Base-by-base conservation (phyloP, 331 rosid species). In the Stylosanthes scabra region DNA sequence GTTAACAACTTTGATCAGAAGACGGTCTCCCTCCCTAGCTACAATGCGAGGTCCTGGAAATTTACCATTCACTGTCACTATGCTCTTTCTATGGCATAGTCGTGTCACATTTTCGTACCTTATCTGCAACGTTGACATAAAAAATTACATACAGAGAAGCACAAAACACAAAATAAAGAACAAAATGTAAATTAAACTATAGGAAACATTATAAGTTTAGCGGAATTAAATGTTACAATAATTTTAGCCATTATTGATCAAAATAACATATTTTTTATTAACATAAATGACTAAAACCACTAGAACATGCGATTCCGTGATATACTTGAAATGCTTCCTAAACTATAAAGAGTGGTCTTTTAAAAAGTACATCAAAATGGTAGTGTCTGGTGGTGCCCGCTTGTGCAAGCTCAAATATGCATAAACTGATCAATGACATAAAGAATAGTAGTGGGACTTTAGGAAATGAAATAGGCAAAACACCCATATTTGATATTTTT, bases 1-100 rank as follows among this genome's bases (percentile, higher is more conserved):
- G 64, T 88, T 88, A 52, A 70, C 80, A 41, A 88, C 93, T 82
- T 80, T 75, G 40, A 88, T 84, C 6, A 80, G 67, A 51, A 88
- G 83, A 3, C 50, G 74, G 41, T 88, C 93, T 9, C 83, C 93
- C 70, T 88, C 90, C 51, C 90, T 82, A 0, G 90, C 87, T 7
- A 86, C 62, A 51, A 88, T 73, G 5, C 76, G 80, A 50, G 90
- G 90, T 25, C 93, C 87, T 0, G 88, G 93, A 78, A 86, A 86
- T 51, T 82, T 74, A 6, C 86, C 88, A 28, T 88, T 88, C 28
- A 83, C 87, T 8, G 87, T 82, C 31, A 86, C 81, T 27, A 88
- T 79, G 79, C 74, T 88, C 80, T 88, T 88, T 2, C 72, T 83
- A 42, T 88, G 89, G 66, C 88, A 85, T 27, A 88, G 45, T 44